Conservation (phyloP, 768 basidiomycete genomes). For the Agrocybe praecox region DNA sequence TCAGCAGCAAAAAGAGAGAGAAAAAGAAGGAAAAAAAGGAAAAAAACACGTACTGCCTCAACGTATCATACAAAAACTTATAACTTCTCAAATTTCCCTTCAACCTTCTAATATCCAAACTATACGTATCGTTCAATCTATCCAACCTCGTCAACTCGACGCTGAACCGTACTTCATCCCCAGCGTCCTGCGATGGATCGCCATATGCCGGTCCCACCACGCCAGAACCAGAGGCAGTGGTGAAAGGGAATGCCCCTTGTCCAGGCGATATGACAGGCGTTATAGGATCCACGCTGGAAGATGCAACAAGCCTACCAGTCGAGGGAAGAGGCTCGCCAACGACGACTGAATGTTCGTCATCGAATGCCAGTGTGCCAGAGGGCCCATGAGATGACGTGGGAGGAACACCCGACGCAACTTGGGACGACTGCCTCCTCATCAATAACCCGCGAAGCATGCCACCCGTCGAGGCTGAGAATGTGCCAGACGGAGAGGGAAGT, state of each 20-base stretch:
- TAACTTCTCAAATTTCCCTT: conserved; percentile 94
- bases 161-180: conserved; percentile 96
- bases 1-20: neutral
- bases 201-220: conserved; percentile 61
- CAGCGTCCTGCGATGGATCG: conserved; percentile 76
- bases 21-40: conserved; percentile 1
- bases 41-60: conserved; percentile 71
- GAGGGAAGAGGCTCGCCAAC: conserved; percentile 43
- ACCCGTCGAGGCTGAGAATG: conserved; percentile 62
- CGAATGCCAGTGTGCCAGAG: conserved; percentile 38
- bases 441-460: conserved; percentile 88
- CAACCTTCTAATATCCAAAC: conserved; percentile 88
- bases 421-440: conserved; percentile 90
- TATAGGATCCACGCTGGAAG: neutral
- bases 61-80: conserved; percentile 87
- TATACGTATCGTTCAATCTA: conserved; percentile 87
- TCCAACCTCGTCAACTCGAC: conserved; percentile 93
- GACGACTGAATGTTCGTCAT: conserved; percentile 50
- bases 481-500: conserved; percentile 66
- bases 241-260: neutral
- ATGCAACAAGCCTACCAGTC: neutral
- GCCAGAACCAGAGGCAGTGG: conserved; percentile 41
- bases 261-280: neutral
- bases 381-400: neutral
- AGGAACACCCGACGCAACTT: conserved; percentile 54